Percentiles rank a stretch among this genome's conserved stretches.
Conservation (phyloP, 805 yeast genomes). For the Kuraishia hungarica region DNA sequence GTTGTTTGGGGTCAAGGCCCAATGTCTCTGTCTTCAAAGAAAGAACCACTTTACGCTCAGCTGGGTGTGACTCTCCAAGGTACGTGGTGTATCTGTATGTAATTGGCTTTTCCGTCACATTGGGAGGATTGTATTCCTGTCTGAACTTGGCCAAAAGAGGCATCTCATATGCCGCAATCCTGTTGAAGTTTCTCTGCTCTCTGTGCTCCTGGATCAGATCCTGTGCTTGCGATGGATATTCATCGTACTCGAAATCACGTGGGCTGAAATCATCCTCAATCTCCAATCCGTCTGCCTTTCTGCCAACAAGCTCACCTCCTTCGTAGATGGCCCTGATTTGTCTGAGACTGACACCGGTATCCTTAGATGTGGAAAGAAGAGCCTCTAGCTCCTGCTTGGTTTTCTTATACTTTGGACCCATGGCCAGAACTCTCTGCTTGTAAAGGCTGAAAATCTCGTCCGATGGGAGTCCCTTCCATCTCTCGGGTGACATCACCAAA, state of each 20-base stretch:
- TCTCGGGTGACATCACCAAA: conserved; percentile 52
- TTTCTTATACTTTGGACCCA: conserved; percentile 43
- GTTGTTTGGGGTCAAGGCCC: conserved; percentile 38
- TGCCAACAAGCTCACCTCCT: conserved; percentile 32
- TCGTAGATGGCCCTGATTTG: conserved; percentile 27
- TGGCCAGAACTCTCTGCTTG: conserved; percentile 43
- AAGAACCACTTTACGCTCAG: conserved; percentile 61
- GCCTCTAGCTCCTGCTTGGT: conserved; percentile 49
- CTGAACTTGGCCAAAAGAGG: conserved; percentile 76
- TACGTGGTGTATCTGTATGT: conserved; percentile 65
- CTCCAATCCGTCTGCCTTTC: conserved; percentile 26
- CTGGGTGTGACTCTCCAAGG: conserved; percentile 64
- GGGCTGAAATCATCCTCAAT: conserved; percentile 28
- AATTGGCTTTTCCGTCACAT: conserved; percentile 40
- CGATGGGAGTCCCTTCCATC: conserved; percentile 64
- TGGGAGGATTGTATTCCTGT: conserved; percentile 50
- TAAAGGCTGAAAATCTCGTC: conserved; percentile 54
- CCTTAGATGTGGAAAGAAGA: conserved; percentile 36
- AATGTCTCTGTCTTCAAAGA: conserved; percentile 45
- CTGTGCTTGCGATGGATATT: conserved; percentile 63
- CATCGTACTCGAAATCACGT: conserved; percentile 48
- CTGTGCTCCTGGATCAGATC: conserved; percentile 64
- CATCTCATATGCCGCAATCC: conserved; percentile 87
- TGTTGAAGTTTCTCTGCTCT: conserved; percentile 63
- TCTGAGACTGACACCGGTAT: conserved; percentile 22